Base-by-base conservation (phyloP, 2,329 filamentous ascomycete genomes). In the Coleophoma crateriformis region DNA sequence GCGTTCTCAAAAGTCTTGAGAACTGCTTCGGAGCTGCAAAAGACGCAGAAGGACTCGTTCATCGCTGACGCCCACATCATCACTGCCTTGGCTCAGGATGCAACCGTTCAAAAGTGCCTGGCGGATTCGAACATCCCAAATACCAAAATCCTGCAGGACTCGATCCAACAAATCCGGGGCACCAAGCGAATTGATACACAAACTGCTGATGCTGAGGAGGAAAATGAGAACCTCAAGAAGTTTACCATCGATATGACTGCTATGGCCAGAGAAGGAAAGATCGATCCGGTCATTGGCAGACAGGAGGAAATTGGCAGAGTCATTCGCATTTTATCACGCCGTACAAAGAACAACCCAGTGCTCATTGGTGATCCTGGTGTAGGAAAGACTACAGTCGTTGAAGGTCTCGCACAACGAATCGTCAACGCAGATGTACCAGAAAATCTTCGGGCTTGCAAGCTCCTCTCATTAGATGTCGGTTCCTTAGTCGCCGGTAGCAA, bases 161-260 rank as follows among this genome's bases (percentile, higher is more conserved):
- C 94, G n/a, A 82, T 99, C 38, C 82, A 90, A 63, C 84, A 90
- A 51, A 96, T 99, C 60, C 86, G 94, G 56, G 94, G 94, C 53
- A 97, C 90, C 39, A 90, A 85, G 72, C 81, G 92, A 55, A 91
- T 99, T 39, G 94, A 99, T 70, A 95, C 90, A 52, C 96, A 95
- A 75, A 96, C 89, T 4, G 94, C 94, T 49, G 94, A 99, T 70
- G 84, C 86, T 0, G 94, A 97, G 69, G 78, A 87, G 63, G 92
- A 96, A 63, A 88, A 91, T 62, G 94, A 99, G 71, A 96, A 96
- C 65, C 76, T 99, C 53, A 89, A 91, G 74, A 99, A 97, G 64
- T 99, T 96, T 71, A 97, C 94, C 50, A 94, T 97, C 63, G 94
- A 99, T 70, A 95, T 99, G 90, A 99, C 94, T 11, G 79, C 88